Evolutionary conservation across 2,329 filamentous ascomycete genomes (phyloP).

Genomic region (Penicillium sp.): DNA sequence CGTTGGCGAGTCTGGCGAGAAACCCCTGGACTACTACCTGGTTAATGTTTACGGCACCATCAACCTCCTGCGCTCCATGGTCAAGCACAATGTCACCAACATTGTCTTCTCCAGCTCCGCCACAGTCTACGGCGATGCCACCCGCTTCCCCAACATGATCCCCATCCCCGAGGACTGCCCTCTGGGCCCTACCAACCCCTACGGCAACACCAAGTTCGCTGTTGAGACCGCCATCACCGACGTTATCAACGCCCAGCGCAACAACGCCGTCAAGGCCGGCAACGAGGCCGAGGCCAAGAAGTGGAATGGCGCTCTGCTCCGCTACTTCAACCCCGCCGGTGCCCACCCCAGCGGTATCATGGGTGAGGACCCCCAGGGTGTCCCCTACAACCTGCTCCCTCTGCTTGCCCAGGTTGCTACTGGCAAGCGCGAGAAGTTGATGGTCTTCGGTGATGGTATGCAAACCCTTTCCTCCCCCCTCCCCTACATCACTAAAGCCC

Average conservation of each 20-base stretch:
- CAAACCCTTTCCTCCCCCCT: slow-evolving; percentile 5
- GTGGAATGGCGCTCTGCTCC: slow-evolving; percentile 89
- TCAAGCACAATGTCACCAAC: slow-evolving; percentile 85
- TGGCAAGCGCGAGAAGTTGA: slow-evolving; percentile 86
- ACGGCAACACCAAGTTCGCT: slow-evolving; percentile 92
- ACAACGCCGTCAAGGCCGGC: slow-evolving; percentile 74
- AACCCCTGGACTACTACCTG: slow-evolving; percentile 94
- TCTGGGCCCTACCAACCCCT: slow-evolving; percentile 93
- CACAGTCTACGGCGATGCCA: slow-evolving; percentile 97
- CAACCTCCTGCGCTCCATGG: slow-evolving; percentile 80
- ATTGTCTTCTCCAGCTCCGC: slow-evolving; percentile 98
- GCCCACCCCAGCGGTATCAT: slow-evolving; percentile 94
- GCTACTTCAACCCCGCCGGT: slow-evolving; percentile 97
- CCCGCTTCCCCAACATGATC: slow-evolving; percentile 95
- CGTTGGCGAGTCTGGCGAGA: slow-evolving; percentile 90
- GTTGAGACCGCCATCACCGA: slow-evolving; percentile 92
- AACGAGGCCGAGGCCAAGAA: slow-evolving; percentile 66
- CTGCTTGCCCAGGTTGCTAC: slow-evolving; percentile 94
- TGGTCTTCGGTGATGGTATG: slow-evolving; percentile 90
- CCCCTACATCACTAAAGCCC: neutral
- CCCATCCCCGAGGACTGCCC: slow-evolving; percentile 97
- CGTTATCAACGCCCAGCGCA: slow-evolving; percentile 80
- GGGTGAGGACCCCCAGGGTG: slow-evolving; percentile 94
- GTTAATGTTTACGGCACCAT: slow-evolving; percentile 95
- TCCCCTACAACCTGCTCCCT: slow-evolving; percentile 93